These are phyloP conservation scores for Xanthoconium purpureum DNA, from an alignment of 768 basidiomycete genomes.

Conservation along the genomic window DNA sequence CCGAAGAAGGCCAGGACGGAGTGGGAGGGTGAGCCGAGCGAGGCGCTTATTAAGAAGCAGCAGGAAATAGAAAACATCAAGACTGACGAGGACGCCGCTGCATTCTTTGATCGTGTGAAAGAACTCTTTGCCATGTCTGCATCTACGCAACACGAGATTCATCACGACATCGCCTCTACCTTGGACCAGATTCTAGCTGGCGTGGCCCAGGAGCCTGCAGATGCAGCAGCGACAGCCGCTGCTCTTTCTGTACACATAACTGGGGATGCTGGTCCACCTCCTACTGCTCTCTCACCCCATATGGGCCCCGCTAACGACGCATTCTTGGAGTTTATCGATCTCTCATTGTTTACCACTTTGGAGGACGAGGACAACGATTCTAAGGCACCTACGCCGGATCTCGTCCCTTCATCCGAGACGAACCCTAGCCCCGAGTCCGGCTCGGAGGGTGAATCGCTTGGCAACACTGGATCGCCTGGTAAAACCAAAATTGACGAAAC, in stretches of 20 bases:
- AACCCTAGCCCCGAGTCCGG: conserved; percentile 77
- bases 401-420: conserved; percentile 66
- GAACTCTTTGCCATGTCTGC: conserved; percentile 57
- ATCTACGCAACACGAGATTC: conserved; percentile 37
- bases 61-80: conserved; percentile 47
- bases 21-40: conserved; percentile 60
- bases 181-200: conserved; percentile 64
- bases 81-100: conserved; percentile 62
- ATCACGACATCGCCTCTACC: conserved; percentile 53
- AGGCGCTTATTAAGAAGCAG: conserved; percentile 42
- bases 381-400: conserved; percentile 73
- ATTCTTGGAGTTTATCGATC: conserved; percentile 62
- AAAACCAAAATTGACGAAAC: conserved; percentile 54
- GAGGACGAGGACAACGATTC: conserved; percentile 60
- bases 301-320: conserved; percentile 35
- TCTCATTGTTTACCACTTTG: conserved; percentile 52
- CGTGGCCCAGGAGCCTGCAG: conserved; percentile 40
- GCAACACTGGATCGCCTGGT: conserved; percentile 43
- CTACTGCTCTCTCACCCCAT: conserved; percentile 34
- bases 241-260: conserved; percentile 24
- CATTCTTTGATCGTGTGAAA: conserved; percentile 62
- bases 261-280: conserved; percentile 31
- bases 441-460: conserved; percentile 54
- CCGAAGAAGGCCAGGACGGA: conserved; percentile 72
- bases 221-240: conserved; percentile 31